Evolutionary conservation across 345 rosid species (phyloP).

Genomic region (Sonneratia caseolaris): DNA sequence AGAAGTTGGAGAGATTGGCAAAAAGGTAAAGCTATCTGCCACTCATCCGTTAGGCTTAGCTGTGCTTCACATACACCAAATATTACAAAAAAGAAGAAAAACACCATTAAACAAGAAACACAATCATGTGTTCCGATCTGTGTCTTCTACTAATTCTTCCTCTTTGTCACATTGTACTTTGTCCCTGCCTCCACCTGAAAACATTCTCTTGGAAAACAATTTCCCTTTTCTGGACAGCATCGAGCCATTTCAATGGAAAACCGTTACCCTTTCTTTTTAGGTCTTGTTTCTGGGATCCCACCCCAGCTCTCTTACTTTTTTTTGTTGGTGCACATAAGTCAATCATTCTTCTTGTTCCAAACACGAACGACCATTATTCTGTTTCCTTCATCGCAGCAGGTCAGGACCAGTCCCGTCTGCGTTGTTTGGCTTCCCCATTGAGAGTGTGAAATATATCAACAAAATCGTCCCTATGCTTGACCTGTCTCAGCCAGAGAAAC

Average conservation of each 20-base stretch:
- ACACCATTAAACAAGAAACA: constrained; percentile 8
- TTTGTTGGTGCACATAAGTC: neutral
- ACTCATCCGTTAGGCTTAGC: neutral
- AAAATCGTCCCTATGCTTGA: constrained; percentile 91
- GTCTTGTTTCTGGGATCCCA: neutral
- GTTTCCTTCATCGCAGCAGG: constrained; percentile 12
- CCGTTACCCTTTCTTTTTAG: neutral
- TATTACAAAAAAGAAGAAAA: constrained; percentile 7
- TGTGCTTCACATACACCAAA: neutral
- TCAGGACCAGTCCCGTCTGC: constrained; percentile 31
- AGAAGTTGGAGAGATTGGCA: neutral
- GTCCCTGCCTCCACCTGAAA: constrained; percentile 14
- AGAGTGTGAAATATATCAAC: constrained; percentile 83
- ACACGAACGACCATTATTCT: constrained; percentile 11
- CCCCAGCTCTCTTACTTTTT: neutral
- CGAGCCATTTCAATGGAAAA: constrained; percentile 7
- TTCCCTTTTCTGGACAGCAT: neutral
- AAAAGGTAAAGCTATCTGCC: neutral
- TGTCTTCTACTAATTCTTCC: constrained; percentile 17
- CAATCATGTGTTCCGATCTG: constrained; percentile 12
- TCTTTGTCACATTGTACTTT: constrained; percentile 27
- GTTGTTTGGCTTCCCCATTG: constrained; percentile 29
- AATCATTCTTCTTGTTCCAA: neutral
- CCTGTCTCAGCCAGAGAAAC: constrained; percentile 27
- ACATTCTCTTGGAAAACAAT: constrained; percentile 1